Evolutionary conservation across 306 rosid species (phyloP).

Genomic region (Vigna unguiculata): DNA sequence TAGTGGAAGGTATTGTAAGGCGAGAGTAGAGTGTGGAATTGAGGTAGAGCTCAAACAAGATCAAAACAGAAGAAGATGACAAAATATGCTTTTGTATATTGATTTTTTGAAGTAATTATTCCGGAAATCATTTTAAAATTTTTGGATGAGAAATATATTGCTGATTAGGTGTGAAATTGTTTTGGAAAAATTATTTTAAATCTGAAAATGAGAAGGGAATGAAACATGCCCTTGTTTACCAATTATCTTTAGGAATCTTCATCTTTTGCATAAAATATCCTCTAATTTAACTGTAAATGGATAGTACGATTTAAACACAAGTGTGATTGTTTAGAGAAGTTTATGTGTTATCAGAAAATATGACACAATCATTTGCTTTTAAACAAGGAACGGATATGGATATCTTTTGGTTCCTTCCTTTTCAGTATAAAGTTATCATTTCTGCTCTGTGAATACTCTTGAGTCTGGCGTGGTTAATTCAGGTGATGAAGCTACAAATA

Average conservation of each 20-base stretch:
- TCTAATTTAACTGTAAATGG: neutral
- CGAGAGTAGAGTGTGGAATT: neutral
- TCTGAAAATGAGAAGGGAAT: neutral
- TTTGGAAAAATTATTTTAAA: too few relatives aligned
- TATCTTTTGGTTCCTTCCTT: neutral
- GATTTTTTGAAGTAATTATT: neutral
- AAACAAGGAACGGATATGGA: conserved; percentile 4
- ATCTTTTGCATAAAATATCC: conserved; percentile 19
- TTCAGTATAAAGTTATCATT: conserved; percentile 21
- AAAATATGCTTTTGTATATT: neutral
- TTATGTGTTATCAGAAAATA: neutral
- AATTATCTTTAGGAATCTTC: neutral
- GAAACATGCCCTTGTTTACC: neutral
- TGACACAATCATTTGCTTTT: conserved; percentile 24
- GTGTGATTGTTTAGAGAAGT: neutral
- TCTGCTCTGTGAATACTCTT: conserved; percentile 21
- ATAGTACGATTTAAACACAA: neutral
- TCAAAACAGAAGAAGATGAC: neutral
- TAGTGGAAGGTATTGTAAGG: neutral
- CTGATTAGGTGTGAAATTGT: neutral
- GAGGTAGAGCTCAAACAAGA: neutral
- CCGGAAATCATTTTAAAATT: neutral
- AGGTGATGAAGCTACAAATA: conserved; percentile 89
- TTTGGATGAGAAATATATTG: neutral
- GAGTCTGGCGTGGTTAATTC: conserved; percentile 33